These are phyloP conservation scores for Nakazawaea peltata DNA, from an alignment of 805 yeast species.

Conservation along the genomic window DNA sequence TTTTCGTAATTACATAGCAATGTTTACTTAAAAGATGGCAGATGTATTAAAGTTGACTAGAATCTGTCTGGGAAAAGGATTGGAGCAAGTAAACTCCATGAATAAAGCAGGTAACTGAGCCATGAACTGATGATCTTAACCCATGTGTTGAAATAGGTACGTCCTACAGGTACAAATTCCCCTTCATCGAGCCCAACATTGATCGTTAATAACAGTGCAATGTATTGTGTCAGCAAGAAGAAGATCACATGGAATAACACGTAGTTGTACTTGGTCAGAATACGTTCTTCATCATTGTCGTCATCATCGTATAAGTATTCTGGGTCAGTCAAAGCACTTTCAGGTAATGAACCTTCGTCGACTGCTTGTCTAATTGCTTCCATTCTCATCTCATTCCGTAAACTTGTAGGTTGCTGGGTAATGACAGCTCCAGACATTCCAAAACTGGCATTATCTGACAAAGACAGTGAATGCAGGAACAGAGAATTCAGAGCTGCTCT, in stretches of 20 bases:
- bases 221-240: constrained; percentile 94
- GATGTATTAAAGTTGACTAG: no score
- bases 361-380: constrained; percentile 92
- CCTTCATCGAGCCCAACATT: constrained; percentile 80
- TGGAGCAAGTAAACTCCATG: constrained; percentile 92
- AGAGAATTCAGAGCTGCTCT: constrained; percentile 87
- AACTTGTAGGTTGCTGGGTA: constrained; percentile 41
- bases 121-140: constrained; percentile 88
- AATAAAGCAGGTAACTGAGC: constrained; percentile 79
- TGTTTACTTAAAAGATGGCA: no score
- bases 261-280: constrained; percentile 73
- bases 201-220: constrained; percentile 86
- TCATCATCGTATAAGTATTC: constrained; percentile 46
- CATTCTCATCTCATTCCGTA: constrained; percentile 65
- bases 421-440: constrained; percentile 25
- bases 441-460: constrained; percentile 18
- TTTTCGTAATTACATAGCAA: no score
- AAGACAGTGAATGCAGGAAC: constrained; percentile 36
- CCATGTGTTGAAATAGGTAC: constrained; percentile 94
- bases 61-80: constrained; percentile 86
- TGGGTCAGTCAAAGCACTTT: constrained; percentile 75
- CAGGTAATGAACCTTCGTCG: constrained; percentile 93
- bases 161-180: constrained; percentile 89
- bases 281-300: constrained; percentile 52
- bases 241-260: constrained; percentile 85